phyloP scores from a whole-genome alignment of 495 filamentous ascomycete species.

The Umbilicaria muhlenbergii region DNA sequence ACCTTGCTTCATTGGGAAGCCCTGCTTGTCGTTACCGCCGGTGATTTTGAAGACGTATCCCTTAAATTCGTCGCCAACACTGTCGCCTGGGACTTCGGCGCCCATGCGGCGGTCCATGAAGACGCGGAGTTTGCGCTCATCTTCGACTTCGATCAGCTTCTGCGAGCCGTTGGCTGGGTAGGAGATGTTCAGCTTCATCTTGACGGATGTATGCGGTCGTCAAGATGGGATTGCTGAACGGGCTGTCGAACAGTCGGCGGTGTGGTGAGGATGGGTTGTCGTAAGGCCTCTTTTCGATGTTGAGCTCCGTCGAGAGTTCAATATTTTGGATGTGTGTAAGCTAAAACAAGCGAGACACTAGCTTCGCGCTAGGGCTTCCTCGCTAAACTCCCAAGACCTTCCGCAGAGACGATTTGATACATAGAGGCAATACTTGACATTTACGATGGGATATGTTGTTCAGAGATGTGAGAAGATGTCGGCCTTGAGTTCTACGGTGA shows the following conservation, averaged over 20 bases:
- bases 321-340: not conserved
- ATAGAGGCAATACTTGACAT: too few relatives aligned
- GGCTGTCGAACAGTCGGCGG: not conserved
- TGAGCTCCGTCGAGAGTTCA: not conserved
- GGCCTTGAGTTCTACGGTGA: too few relatives aligned
- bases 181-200: conserved; percentile 93
- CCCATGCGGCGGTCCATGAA: conserved; percentile 95
- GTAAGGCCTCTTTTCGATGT: not conserved
- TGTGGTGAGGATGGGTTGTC: not conserved
- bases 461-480: too few relatives aligned
- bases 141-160: conserved; percentile 96
- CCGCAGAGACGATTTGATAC: too few relatives aligned
- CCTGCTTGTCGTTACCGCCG: conserved; percentile 99
- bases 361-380: too few relatives aligned
- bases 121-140: conserved; percentile 82
- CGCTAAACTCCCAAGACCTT: too few relatives aligned
- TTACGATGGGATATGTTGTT: too few relatives aligned
- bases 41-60: conserved; percentile 98
- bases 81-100: conserved; percentile 84
- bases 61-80: conserved; percentile 95
- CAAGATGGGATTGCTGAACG: conserved; percentile 13
- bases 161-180: conserved; percentile 97
- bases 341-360: too few relatives aligned
- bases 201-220: conserved; percentile 25
- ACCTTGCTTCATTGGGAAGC: conserved; percentile 99